Evolutionary conservation across 2,329 filamentous ascomycete species (phyloP), one percentile per base, ranked within the genome.

Genomic region (Ceratocystiopsis minuta): DNA sequence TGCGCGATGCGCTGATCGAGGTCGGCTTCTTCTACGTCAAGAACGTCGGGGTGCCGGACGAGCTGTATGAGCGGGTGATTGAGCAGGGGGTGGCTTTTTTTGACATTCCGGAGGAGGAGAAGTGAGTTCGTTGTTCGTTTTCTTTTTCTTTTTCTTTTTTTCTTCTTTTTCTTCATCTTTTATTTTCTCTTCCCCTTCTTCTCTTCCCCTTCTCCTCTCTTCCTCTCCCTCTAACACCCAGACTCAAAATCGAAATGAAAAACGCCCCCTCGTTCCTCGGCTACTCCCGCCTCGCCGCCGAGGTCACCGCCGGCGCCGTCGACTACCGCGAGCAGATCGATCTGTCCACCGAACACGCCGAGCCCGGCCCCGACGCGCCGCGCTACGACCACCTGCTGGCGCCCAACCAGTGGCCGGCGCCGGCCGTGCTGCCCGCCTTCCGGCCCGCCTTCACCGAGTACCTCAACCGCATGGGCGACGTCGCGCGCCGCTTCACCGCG

Each of bases 321-420:
- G 85, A 93, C 60, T 80, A 86, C 64, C 70, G 85, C 40, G 85
- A 93, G 57, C 85, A 93, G 56, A 78, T 92, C 47, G 85, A 93
- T 57, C 70, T 93, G 40, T 84, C 81, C 0, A 92, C 85, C 0
- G 76, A 83, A 41, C 82, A 90, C 51, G 65, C 76, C 0, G 39
- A 79, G 1, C 82, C 80, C 0, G 60, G 59, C 1, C 65, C 76
- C 0, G 62, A 60, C 18, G 73, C 76, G 31, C 84, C 84, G 1
- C 61, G 72, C 2, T 81, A 87, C 57, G 66, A 82, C 55, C 83
- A 88, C 57, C 69, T 92, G 15, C 67, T 82, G 10, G 78, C 75
- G n/a, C 83, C 74, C 1, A 78, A 75, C 54, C 83, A 88, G 61
- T 93, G 84, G 84, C 85, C 85, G 0, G 70, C 75, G 0, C 56